Evolutionary conservation across 2,329 filamentous ascomycete species (phyloP).

Genomic region (Colletotrichum sp.): DNA sequence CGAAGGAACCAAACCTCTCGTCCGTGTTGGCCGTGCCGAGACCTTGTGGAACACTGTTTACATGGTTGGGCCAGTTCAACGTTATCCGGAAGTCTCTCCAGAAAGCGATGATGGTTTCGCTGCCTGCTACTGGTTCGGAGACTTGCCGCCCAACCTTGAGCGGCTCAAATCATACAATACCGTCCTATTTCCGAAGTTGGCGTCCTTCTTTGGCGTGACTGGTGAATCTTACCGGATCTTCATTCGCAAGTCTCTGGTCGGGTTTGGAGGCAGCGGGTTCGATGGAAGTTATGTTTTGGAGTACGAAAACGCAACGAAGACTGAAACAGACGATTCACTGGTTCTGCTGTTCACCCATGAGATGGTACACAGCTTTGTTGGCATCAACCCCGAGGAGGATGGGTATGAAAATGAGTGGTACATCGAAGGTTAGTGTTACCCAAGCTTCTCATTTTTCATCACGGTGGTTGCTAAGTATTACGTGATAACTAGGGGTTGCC

Average conservation of each 20-base stretch:
- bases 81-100: neutral
- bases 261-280: slow-evolving; percentile 16
- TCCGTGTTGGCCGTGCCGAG: neutral
- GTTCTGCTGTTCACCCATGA: slow-evolving; percentile 14
- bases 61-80: slow-evolving; percentile 21
- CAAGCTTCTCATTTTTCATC: neutral
- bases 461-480: neutral
- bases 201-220: slow-evolving; percentile 6
- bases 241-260: slow-evolving; percentile 7
- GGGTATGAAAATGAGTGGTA: slow-evolving; percentile 21
- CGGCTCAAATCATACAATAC: slow-evolving; percentile 15
- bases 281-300: slow-evolving; percentile 17
- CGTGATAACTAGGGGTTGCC: slow-evolving; percentile 1
- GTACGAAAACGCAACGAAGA: slow-evolving; percentile 5
- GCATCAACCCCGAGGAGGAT: slow-evolving; percentile 3
- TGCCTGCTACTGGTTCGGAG: slow-evolving; percentile 22
- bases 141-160: slow-evolving; percentile 10
- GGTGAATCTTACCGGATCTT: slow-evolving; percentile 19
- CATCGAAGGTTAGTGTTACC: slow-evolving; percentile 11
- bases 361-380: slow-evolving; percentile 22
- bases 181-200: slow-evolving; percentile 8
- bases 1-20: slow-evolving; percentile 13
- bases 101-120: neutral
- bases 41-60: slow-evolving; percentile 14
- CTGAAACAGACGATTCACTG: neutral